Evolutionary conservation across 2,329 filamentous ascomycete genomes (phyloP).

Genomic region (Myrmaecium sp.): DNA sequence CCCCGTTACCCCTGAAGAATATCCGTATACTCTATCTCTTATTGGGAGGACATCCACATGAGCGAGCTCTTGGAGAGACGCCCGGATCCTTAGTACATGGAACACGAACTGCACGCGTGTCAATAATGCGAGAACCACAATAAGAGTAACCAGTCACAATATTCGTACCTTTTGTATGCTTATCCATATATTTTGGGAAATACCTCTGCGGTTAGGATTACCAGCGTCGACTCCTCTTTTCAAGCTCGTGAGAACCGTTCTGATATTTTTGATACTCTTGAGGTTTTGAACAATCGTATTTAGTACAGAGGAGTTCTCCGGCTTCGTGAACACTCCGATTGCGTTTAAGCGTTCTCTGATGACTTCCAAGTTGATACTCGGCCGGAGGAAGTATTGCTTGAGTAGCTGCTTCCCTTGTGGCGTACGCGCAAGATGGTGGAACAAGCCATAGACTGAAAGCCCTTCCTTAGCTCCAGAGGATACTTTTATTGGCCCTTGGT

Average conservation of each 20-base stretch:
- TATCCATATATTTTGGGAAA: slow-evolving; percentile 55
- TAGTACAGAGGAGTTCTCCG: slow-evolving; percentile 46
- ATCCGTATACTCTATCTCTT: slow-evolving; percentile 31
- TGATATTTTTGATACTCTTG: slow-evolving; percentile 60
- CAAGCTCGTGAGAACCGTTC: slow-evolving; percentile 48
- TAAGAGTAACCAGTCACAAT: slow-evolving; percentile 4
- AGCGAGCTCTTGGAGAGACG: slow-evolving; percentile 40
- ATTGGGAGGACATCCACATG: slow-evolving; percentile 37
- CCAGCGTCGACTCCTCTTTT: slow-evolving; percentile 56
- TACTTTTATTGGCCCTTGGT: slow-evolving; percentile 47
- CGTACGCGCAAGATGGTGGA: slow-evolving; percentile 57
- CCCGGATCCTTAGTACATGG: slow-evolving; percentile 51
- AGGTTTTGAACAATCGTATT: slow-evolving; percentile 43
- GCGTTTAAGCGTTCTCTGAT: slow-evolving; percentile 59
- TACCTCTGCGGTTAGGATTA: slow-evolving; percentile 32
- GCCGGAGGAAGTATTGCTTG: slow-evolving; percentile 67
- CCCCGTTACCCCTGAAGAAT: too few relatives aligned
- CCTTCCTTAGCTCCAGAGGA: slow-evolving; percentile 58
- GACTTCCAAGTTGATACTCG: slow-evolving; percentile 47
- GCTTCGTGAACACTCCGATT: slow-evolving; percentile 47
- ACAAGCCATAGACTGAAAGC: slow-evolving; percentile 69
- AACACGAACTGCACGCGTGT: slow-evolving; percentile 53
- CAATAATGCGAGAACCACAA: slow-evolving; percentile 1
- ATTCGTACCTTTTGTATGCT: slow-evolving; percentile 40
- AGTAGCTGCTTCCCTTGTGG: slow-evolving; percentile 60